A percentile compares a stretch with the other conserved stretches of the same genome.
These are phyloP conservation scores for Hanseniaspora valbyensis DNA, from an alignment of 805 yeast genomes.

Conservation along the genomic window DNA sequence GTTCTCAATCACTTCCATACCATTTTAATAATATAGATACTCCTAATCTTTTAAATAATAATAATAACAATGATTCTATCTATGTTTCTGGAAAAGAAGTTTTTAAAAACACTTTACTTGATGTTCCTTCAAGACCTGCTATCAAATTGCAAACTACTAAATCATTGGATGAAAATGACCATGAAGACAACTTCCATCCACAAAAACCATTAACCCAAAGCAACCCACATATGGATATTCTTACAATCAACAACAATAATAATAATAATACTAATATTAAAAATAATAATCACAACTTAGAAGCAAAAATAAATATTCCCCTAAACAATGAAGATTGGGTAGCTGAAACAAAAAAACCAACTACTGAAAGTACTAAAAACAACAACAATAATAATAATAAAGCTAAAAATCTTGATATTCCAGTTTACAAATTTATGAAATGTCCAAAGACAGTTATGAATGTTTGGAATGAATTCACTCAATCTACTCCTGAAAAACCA, in stretches of 20 bases:
- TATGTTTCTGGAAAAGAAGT: background rate
- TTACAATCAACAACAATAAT: too few species aligned
- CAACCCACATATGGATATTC: too few species aligned
- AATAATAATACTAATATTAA: too few species aligned
- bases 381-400: background rate
- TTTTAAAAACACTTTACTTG: background rate
- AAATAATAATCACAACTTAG: background rate
- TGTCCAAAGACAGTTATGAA: slow-evolving; percentile 40
- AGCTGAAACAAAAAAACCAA: background rate
- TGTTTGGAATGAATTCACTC: slow-evolving; percentile 47
- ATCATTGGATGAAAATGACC: background rate
- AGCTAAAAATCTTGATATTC: background rate
- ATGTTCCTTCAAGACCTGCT: background rate
- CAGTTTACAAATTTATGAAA: slow-evolving; percentile 28
- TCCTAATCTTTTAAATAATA: background rate
- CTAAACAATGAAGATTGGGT: background rate
- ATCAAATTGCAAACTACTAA: background rate
- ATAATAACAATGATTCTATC: background rate
- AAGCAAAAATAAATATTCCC: background rate
- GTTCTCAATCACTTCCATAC: slow-evolving; percentile 8
- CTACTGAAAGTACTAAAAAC: background rate
- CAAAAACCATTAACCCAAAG: background rate
- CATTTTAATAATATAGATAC: background rate
- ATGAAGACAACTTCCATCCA: background rate
- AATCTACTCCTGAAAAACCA: slow-evolving; percentile 43